Evolutionary conservation across 345 rosid genomes (phyloP).

Genomic region (Salix purpurea): DNA sequence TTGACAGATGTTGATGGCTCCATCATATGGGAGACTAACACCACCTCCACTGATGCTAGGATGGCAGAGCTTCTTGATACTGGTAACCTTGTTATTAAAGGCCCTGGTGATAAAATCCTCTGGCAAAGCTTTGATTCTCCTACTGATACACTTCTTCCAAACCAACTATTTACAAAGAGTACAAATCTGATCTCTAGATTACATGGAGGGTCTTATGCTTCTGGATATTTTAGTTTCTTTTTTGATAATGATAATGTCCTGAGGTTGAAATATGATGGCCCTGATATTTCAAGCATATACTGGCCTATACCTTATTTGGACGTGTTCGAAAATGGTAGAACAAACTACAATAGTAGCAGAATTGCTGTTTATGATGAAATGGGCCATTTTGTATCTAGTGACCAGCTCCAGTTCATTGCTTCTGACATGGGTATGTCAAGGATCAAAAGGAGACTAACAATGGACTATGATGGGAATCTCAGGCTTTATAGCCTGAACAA

Average conservation of each 20-base stretch:
- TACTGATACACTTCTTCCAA: constrained; percentile 7
- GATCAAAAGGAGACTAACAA: constrained; percentile 1
- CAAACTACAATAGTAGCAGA: constrained; percentile 8
- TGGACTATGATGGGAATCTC: constrained; percentile 8
- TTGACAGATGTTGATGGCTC: constrained; percentile 18
- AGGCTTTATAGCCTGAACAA: constrained; percentile 6
- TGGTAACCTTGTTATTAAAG: constrained; percentile 9
- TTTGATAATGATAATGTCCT: constrained; percentile 11
- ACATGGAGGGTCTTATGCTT: not conserved
- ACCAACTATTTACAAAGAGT: not conserved
- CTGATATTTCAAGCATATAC: constrained; percentile 11
- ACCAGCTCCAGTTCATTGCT: not conserved
- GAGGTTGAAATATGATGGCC: not conserved
- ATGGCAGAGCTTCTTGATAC: constrained; percentile 34
- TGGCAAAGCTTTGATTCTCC: constrained; percentile 10
- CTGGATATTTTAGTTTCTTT: constrained; percentile 3
- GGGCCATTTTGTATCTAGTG: constrained; percentile 4
- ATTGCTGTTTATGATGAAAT: not conserved
- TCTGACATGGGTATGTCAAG: not conserved
- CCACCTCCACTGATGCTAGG: not conserved
- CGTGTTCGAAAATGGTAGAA: constrained; percentile 1
- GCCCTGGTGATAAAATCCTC: not conserved
- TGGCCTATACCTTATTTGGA: not conserved
- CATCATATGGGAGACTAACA: constrained; percentile 5
- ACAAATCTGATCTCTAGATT: not conserved